Base-by-base conservation (phyloP, 768 basidiomycete genomes). In the Rhizopogon vulgaris region DNA sequence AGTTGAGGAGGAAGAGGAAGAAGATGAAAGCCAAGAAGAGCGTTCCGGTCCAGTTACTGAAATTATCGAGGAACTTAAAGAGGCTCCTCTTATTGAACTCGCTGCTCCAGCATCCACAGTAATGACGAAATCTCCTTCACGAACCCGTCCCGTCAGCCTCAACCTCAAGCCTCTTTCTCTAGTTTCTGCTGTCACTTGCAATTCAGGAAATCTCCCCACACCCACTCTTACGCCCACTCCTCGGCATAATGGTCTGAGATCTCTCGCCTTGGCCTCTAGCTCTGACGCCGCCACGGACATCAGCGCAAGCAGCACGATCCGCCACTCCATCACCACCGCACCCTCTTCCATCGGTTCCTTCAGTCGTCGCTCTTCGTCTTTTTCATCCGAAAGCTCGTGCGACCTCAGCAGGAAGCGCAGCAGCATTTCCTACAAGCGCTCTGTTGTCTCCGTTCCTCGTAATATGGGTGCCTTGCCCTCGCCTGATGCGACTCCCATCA, bases 1-100 rank as follows among this genome's bases (percentile, higher is more conserved):
- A 27, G 71, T 93, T 30, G 90, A 91, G 61, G 91, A 90, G 61
- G 88, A 93, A 51, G 90, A 92, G 48, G 90, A 94, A 46, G 91
- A 91, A 24, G 51, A 56, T 1, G 30, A 14, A 15, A 48, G 7
- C 6, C 36, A 38, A 24, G 66, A 59, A 22, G 37, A 49, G 25
- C 6, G 14, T 22, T 28, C 17, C 8, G 39, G 55, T 40, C 54
- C 65, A 43, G 62, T 64, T 6, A 53, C 25, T 52, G 63, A 47
- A 48, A 62, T 27, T 60, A 17, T 11, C 11, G 42, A 54, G 32
- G 52, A 59, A 48, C 34, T 32, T 18, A 50, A 53, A 15, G 52
- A 52, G n/a, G 6, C 63, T 39, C 62, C 69, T 22, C 61, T 64
- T 14, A 61, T 67, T 18, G 45, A 49, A 46, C 61, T 68, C 17